Evolutionary conservation across 148 eudicot genomes (phyloP).

Genomic region (Amaranthus cruentus): DNA sequence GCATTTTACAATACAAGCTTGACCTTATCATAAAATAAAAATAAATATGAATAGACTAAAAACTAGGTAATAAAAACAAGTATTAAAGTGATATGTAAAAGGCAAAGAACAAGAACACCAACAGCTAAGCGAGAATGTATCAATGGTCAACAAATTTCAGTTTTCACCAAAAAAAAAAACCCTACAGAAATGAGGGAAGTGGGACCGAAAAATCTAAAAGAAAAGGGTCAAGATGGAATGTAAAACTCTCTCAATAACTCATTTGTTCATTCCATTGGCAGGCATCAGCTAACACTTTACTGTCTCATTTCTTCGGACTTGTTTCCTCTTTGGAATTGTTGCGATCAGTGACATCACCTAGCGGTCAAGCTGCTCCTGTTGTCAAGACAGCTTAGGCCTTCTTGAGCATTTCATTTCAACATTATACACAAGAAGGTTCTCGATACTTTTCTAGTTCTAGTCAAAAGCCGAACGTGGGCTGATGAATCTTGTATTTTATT

Average conservation of each 20-base stretch:
- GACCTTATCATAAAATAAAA: too few species aligned
- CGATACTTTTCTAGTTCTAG: slow-evolving; percentile 6
- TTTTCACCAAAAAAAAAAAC: not conserved
- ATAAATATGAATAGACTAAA: too few species aligned
- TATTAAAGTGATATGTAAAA: too few species aligned
- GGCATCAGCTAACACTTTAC: slow-evolving; percentile 93
- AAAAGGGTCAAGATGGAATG: not conserved
- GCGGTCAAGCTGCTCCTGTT: slow-evolving; percentile 50
- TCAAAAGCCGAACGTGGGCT: not conserved
- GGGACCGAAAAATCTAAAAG: not conserved
- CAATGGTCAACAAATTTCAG: too few species aligned
- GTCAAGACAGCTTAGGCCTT: slow-evolving; percentile 47
- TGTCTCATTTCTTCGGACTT: slow-evolving; percentile 87
- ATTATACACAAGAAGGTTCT: slow-evolving; percentile 1
- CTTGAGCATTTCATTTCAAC: slow-evolving; percentile 1
- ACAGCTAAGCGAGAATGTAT: too few species aligned
- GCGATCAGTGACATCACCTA: slow-evolving; percentile 74
- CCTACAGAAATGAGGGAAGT: not conserved
- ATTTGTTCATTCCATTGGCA: slow-evolving; percentile 30
- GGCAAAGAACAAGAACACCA: too few species aligned
- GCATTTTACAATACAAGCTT: too few species aligned
- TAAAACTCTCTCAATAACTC: not conserved
- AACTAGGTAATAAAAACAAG: too few species aligned
- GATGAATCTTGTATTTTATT: not conserved
- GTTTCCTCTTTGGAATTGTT: slow-evolving; percentile 75